These are phyloP conservation scores for Suillus americanus DNA, from an alignment of 768 basidiomycete species.

Conservation along the genomic window DNA sequence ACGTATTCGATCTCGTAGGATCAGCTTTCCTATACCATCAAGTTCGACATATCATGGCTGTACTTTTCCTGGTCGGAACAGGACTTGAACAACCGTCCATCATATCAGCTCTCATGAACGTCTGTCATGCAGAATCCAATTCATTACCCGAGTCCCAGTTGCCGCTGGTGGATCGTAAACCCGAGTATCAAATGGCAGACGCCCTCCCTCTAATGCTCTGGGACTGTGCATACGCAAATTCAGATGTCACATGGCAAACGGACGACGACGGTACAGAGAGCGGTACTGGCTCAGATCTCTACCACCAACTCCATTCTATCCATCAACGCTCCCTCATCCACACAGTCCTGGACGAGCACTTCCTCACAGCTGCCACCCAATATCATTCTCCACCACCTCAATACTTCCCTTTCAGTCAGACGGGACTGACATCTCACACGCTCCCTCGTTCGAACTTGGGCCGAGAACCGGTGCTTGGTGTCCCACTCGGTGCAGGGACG, in stretches of 20 bases:
- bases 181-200: slow-evolving; percentile 93
- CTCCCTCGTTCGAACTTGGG: not conserved
- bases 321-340: not conserved
- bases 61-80: slow-evolving; percentile 85
- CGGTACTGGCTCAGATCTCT: not conserved
- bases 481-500: not conserved
- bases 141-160: slow-evolving; percentile 23
- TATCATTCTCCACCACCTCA: not conserved
- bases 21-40: slow-evolving; percentile 94
- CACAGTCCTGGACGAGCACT: not conserved
- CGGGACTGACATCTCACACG: not conserved
- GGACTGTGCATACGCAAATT: not conserved
- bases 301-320: not conserved
- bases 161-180: slow-evolving; percentile 67
- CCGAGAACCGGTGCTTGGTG: not conserved
- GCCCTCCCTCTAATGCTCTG: slow-evolving; percentile 53
- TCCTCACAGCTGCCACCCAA: not conserved
- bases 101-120: slow-evolving; percentile 73
- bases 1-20: slow-evolving; percentile 84
- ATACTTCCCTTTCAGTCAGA: not conserved
- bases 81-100: slow-evolving; percentile 74
- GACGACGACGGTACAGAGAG: not conserved
- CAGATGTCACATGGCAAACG: not conserved
- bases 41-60: slow-evolving; percentile 91
- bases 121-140: slow-evolving; percentile 34